Conservation (phyloP, 2,329 filamentous ascomycete species). For the Sclerotinia spermophila region DNA sequence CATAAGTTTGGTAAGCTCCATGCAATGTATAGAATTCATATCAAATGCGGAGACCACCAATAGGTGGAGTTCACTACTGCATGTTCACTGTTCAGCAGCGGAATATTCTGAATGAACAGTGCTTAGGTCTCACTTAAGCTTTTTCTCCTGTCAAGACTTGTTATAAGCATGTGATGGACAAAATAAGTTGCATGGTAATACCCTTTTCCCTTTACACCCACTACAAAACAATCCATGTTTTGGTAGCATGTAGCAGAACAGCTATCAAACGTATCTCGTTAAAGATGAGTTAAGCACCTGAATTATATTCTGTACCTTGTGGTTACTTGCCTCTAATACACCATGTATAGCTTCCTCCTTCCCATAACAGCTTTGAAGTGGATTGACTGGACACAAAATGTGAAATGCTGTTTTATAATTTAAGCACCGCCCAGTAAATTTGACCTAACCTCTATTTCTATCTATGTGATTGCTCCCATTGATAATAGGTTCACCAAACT, state of each 20-base stretch:
- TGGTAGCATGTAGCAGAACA: not conserved
- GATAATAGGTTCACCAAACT: slow-evolving; percentile 1
- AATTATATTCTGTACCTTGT: not conserved
- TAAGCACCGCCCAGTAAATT: not conserved
- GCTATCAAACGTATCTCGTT: not conserved
- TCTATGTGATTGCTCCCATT: not conserved
- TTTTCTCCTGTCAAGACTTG: not conserved
- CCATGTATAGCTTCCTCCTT: not conserved
- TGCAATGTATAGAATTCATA: slow-evolving; percentile 10
- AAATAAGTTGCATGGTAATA: not conserved
- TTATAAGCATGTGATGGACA: not conserved
- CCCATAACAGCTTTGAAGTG: not conserved
- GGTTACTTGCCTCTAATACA: not conserved
- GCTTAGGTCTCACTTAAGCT: not conserved
- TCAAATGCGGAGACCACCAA: slow-evolving; percentile 10
- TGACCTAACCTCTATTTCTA: not conserved
- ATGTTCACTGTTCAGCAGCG: slow-evolving; percentile 17
- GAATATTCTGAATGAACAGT: slow-evolving; percentile 14
- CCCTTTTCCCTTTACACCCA: not conserved
- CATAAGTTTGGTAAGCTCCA: slow-evolving; percentile 7
- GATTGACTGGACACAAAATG: not conserved
- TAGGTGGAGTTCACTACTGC: slow-evolving; percentile 10
- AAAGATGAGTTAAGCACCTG: not conserved
- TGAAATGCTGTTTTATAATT: not conserved
- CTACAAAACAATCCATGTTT: not conserved